Percentiles rank a stretch among this genome's conserved stretches.
Conservation (phyloP, 2,329 filamentous ascomycete genomes). For the Venturia effusa region DNA sequence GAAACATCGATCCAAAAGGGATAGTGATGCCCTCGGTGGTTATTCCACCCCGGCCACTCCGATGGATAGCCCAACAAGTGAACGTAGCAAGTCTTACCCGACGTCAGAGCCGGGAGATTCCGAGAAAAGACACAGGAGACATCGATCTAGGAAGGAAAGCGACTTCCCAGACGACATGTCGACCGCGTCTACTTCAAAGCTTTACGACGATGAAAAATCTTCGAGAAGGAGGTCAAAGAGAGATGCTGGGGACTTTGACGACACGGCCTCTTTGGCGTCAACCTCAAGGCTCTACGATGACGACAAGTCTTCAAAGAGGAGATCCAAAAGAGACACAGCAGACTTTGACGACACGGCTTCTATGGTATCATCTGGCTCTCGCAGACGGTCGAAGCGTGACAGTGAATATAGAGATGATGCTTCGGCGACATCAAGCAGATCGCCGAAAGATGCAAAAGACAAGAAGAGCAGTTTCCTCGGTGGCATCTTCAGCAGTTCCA, state of each 20-base stretch:
- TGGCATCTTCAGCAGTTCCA: slow-evolving; percentile 32
- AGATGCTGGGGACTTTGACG: slow-evolving; percentile 6
- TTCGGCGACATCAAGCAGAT: slow-evolving; percentile 8
- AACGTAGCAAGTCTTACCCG: slow-evolving; percentile 3
- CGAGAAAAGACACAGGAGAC: slow-evolving; percentile 22
- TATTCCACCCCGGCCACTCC: background rate
- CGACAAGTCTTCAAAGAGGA: background rate
- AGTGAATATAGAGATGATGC: slow-evolving; percentile 9
- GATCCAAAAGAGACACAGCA: background rate
- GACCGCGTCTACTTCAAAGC: slow-evolving; percentile 13
- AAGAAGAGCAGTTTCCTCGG: slow-evolving; percentile 36
- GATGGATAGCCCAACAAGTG: background rate
- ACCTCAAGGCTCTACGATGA: slow-evolving; percentile 13
- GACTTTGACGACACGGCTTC: slow-evolving; percentile 1
- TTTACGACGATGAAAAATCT: slow-evolving; percentile 27
- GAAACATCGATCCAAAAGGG: slow-evolving; percentile 25
- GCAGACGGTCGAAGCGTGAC: slow-evolving; percentile 21
- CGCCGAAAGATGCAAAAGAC: slow-evolving; percentile 22
- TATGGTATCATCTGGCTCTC: background rate
- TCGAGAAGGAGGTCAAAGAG: slow-evolving; percentile 23
- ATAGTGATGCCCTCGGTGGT: slow-evolving; percentile 9
- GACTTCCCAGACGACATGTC: slow-evolving; percentile 11
- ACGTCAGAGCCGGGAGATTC: slow-evolving; percentile 9
- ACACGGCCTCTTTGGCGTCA: slow-evolving; percentile 6
- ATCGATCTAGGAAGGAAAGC: slow-evolving; percentile 22